Conservation (phyloP, 768 basidiomycete species). For the Lactifluus subvellereus region DNA sequence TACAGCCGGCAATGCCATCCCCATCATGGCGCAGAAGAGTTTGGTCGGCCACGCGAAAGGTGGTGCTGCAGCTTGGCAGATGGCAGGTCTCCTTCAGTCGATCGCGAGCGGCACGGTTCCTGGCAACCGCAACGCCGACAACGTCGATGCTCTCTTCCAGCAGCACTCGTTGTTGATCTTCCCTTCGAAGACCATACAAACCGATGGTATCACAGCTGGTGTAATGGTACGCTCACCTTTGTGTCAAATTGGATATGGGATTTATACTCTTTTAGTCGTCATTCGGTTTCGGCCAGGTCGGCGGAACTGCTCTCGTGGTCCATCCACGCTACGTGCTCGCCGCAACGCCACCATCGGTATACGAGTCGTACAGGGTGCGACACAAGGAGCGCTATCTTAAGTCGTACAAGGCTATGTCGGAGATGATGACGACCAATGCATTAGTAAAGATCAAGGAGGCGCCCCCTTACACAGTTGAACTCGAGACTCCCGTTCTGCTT, state of each 20-base stretch:
- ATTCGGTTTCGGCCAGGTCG: conserved; percentile 98
- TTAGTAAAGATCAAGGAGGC: conserved; percentile 93
- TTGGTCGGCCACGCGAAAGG: conserved; percentile 97
- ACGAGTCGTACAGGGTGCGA: conserved; percentile 68
- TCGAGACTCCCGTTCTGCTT: conserved; percentile 81
- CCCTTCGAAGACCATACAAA: conserved; percentile 94
- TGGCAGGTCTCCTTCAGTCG: conserved; percentile 86
- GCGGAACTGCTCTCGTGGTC: conserved; percentile 82
- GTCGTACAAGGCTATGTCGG: conserved; percentile 88
- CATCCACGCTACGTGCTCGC: conserved; percentile 91
- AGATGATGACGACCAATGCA: conserved; percentile 91
- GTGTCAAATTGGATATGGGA: background rate
- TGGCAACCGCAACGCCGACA: conserved; percentile 95
- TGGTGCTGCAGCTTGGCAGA: conserved; percentile 97
- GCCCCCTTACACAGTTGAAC: conserved; percentile 80
- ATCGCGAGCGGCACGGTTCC: conserved; percentile 84
- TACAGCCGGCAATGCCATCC: conserved; percentile 93
- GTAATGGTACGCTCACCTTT: conserved; percentile 56
- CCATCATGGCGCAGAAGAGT: conserved; percentile 96
- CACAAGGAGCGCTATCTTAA: conserved; percentile 61
- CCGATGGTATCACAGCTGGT: conserved; percentile 85
- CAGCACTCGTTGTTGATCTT: conserved; percentile 90
- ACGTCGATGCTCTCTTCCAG: conserved; percentile 89
- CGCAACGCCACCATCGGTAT: conserved; percentile 68
- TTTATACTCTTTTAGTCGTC: conserved; percentile 55